Evolutionary conservation across 768 basidiomycete species (phyloP), one percentile per base, ranked within the genome.

Genomic region (Russula sp.): DNA sequence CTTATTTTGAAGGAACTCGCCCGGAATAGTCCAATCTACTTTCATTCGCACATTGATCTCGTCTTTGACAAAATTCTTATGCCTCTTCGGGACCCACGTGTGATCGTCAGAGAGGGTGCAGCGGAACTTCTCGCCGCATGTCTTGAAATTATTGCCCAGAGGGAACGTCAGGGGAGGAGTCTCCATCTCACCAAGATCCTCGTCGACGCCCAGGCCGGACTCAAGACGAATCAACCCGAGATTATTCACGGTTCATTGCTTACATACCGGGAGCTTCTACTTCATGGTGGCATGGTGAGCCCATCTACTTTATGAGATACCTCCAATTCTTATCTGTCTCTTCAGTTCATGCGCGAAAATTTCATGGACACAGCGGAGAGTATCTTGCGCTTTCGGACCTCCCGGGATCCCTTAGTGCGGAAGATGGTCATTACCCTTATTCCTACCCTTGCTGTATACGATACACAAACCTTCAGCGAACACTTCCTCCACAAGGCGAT

Each of bases 401-500:
- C 93, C 73, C 83, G 92, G 67, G 97, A 99, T 70, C 78, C 84
- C 22, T 84, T 93, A 44, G 89, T 99, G 64, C 87, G 94, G 50
- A 90, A 92, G 75, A 94, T 93, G 79, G 95, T 98, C 64, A 94
- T 98, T 71, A 90, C 91, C 9, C 85, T 99, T 72, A 94, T 99
- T 51, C 96, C 97, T 0, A 91, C 92, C 5, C 84, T 98, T 66
- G 96, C 95, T 26, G 87, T 89, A 3, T 99, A 98, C 74, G 94
- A 98, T 72, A 92, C 92, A 1, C 87, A 91, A 73, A 92, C 89
- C 0, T 99, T 99, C 71, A 88, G 88, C 49, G 88, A 90, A 70
- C 88, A 91, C 72, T 94, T 92, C 73, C 81, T 98, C 10, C 92
- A 96, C 78, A 90, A 91, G 73, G 86, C 92, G 13, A 98, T 99